Evolutionary conservation across 208 protist genomes (phyloP).

Genomic region (Angomonas deanei): DNA sequence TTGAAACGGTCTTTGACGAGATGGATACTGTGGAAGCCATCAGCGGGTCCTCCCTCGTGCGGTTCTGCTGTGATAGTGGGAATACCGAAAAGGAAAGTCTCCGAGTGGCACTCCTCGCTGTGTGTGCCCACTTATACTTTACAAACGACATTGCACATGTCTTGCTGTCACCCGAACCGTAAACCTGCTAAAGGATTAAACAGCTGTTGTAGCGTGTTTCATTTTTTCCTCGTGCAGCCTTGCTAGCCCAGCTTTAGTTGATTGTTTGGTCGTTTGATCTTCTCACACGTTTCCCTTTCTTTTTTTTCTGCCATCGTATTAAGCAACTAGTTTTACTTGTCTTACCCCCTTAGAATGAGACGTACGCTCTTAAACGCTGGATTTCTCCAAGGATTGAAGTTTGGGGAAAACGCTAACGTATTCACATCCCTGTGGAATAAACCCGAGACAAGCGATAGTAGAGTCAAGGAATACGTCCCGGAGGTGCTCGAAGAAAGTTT

Average conservation of each 20-base stretch:
- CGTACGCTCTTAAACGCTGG: background rate
- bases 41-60: background rate
- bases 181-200: no score
- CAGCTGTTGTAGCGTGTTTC: background rate
- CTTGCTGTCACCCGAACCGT: no score
- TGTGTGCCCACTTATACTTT: background rate
- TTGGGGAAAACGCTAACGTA: conserved; percentile 48
- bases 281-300: background rate
- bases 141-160: background rate
- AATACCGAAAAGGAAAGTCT: background rate
- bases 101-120: background rate
- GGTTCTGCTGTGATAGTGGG: background rate
- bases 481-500: conserved; percentile 83
- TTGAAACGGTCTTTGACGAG: conserved; percentile 5
- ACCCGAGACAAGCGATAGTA: conserved; percentile 73
- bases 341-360: background rate
- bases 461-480: conserved; percentile 83
- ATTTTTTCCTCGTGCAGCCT: background rate
- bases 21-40: background rate
- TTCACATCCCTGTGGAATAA: conserved; percentile 85
- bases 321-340: no score
- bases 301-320: conserved; percentile 8
- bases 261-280: background rate
- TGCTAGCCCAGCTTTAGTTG: no score
- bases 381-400: conserved; percentile 40